phyloP scores from a whole-genome alignment of 148 eudicot genomes.

The Persicaria tinctoria region DNA sequence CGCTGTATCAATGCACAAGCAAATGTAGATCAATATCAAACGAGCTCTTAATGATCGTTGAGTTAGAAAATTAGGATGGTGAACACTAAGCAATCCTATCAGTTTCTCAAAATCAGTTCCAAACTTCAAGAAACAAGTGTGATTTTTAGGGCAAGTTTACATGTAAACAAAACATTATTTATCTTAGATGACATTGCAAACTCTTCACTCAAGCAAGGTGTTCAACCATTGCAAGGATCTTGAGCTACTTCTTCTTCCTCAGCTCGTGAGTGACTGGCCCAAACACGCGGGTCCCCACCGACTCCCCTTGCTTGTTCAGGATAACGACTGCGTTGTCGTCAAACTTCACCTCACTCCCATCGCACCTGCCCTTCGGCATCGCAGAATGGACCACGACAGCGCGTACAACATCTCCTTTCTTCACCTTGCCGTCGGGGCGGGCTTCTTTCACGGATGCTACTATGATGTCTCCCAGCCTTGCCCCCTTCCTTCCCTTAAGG shows the following conservation, averaged over 20 bases:
- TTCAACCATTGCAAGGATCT: conserved; percentile 76
- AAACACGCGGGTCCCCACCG: conserved; percentile 81
- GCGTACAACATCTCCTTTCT: conserved; percentile 75
- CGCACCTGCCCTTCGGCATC: conserved; percentile 67
- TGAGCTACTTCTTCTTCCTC: conserved; percentile 73
- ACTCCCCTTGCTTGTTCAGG: conserved; percentile 77
- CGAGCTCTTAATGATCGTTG: no score
- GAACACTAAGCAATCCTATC: neutral
- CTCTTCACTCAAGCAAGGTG: conserved; percentile 37
- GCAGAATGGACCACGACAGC: conserved; percentile 91
- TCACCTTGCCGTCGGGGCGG: conserved; percentile 76
- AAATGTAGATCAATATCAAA: no score
- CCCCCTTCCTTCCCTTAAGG: conserved; percentile 61
- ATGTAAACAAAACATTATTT: neutral
- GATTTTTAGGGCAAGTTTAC: neutral
- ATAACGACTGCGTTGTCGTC: conserved; percentile 86
- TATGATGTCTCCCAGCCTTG: conserved; percentile 75
- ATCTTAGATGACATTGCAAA: neutral
- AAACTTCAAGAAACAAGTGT: neutral
- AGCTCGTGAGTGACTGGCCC: conserved; percentile 87
- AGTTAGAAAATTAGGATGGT: neutral
- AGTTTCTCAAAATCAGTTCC: neutral
- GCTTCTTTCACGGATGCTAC: conserved; percentile 81
- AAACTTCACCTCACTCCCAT: conserved; percentile 86
- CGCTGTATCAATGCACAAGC: no score